Evolutionary conservation across 352 stramenopile genomes (phyloP).

Genomic region (Globisporangium spinosum): DNA sequence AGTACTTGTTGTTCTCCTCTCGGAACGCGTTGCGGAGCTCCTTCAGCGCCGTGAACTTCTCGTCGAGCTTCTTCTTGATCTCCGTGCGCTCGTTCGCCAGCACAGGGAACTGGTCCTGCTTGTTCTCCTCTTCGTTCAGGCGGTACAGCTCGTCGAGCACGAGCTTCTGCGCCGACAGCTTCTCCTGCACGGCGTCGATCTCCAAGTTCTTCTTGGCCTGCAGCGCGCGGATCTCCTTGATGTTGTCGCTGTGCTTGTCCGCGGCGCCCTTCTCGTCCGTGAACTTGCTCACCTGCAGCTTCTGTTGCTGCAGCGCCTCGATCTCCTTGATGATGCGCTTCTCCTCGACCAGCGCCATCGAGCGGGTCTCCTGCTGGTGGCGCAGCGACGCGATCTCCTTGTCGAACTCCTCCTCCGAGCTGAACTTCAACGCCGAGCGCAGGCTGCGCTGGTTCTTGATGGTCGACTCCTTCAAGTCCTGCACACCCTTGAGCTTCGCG

Average conservation of each 20-base stretch:
- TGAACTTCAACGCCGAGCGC: slow-evolving; percentile 83
- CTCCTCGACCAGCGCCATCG: slow-evolving; percentile 95
- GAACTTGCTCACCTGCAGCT: slow-evolving; percentile 84
- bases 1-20: slow-evolving; percentile 93
- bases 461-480: slow-evolving; percentile 77
- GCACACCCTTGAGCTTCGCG: slow-evolving; percentile 75
- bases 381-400: slow-evolving; percentile 88
- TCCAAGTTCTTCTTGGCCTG: slow-evolving; percentile 92
- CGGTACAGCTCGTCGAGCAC: slow-evolving; percentile 89
- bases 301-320: slow-evolving; percentile 87
- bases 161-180: slow-evolving; percentile 87
- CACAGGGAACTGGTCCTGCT: slow-evolving; percentile 78
- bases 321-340: slow-evolving; percentile 98
- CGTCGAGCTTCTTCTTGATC: slow-evolving; percentile 91
- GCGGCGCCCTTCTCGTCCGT: slow-evolving; percentile 78
- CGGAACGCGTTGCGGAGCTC: slow-evolving; percentile 87
- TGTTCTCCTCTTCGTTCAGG: slow-evolving; percentile 88
- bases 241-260: slow-evolving; percentile 75
- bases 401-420: slow-evolving; percentile 88
- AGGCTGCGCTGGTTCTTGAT: slow-evolving; percentile 65
- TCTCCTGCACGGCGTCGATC: slow-evolving; percentile 92
- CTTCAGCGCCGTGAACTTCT: slow-evolving; percentile 86
- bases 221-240: slow-evolving; percentile 67
- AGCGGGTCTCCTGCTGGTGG: slow-evolving; percentile 92
- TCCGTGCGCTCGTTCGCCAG: slow-evolving; percentile 86